Conservation (phyloP, 169 alveolate species). For the Nephromyces sp. region DNA sequence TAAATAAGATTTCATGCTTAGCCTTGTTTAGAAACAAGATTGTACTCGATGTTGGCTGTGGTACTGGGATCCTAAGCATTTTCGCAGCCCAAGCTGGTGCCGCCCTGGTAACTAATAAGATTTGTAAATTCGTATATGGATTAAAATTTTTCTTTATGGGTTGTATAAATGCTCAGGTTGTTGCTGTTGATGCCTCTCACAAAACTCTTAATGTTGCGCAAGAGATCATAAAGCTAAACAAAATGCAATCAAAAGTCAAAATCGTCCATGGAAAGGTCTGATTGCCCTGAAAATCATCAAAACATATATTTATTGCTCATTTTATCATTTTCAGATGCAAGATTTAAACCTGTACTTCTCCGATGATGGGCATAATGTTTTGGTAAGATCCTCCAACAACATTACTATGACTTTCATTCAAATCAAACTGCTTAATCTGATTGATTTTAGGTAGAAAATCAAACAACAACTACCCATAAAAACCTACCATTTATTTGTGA, state of each 20-base stretch:
- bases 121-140: too few relatives aligned
- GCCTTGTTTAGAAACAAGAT: constrained; percentile 57
- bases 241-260: constrained; percentile 51
- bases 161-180: too few relatives aligned
- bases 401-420: too few relatives aligned
- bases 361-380: too few relatives aligned
- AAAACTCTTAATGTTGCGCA: constrained; percentile 66
- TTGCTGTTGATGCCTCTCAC: constrained; percentile 74
- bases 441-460: constrained; percentile 10
- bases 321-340: too few relatives aligned
- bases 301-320: too few relatives aligned
- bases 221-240: constrained; percentile 60
- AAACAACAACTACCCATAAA: constrained; percentile 2
- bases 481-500: constrained; percentile 42
- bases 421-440: too few relatives aligned
- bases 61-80: constrained; percentile 66
- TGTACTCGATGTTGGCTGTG: constrained; percentile 74
- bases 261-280: constrained; percentile 72
- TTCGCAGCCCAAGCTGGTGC: constrained; percentile 81
- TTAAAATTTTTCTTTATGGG: too few relatives aligned
- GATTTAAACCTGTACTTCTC: too few relatives aligned
- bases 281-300: too few relatives aligned
- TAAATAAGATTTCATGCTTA: too few relatives aligned
- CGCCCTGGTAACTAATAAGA: constrained; percentile 44
- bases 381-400: too few relatives aligned